Evolutionary conservation across 2,329 filamentous ascomycete species (phyloP), one percentile per base, ranked within the genome.

Genomic region (Microcyclosporella mali): DNA sequence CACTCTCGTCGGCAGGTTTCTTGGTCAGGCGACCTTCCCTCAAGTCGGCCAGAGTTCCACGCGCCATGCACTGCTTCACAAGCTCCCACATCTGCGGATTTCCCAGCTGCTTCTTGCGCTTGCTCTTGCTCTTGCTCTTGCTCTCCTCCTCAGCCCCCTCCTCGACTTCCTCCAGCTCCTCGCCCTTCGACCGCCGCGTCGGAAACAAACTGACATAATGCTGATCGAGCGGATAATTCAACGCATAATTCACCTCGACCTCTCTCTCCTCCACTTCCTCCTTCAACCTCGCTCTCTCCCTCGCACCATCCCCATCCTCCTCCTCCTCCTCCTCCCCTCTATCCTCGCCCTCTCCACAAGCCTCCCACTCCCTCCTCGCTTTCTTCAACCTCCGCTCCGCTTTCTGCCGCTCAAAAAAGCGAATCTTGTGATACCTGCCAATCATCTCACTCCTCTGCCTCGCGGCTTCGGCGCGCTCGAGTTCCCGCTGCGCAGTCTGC

Each of bases 391-490:
- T 70, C 45, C 84, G 73, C 38, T 74, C 74, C 19, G 84, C 84
- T 64, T 87, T 88, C 65, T 86, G 82, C 36, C 83, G 76, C 85
- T 85, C 86, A 65, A 90, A 90, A 62, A 92, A 92, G 19, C 86
- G 73, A 38, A 90, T 79, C 77, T 87, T 89, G 62, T 90, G 85
- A 56, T 88, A 92, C 63, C 82, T 84, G 38, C 72, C 72, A 49
- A 89, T 88, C 77, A 89, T 86, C 46, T 79, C 73, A 55, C 74
- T 74, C 52, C 79, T 74, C 59, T 73, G 74, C 66, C 79, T 81
- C 56, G 80, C 78, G 45, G 74, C 72, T 46, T 77, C 69, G 36
- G 75, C 72, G 49, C 77, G 72, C 3, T 66, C 71, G 45, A 89
- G 70, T 56, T 85, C 82, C 50, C 77, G 71, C 63, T 79, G 74